These are phyloP conservation scores for Lachnellula cervina DNA, from an alignment of 2,329 filamentous ascomycete genomes.

Conservation along the genomic window DNA sequence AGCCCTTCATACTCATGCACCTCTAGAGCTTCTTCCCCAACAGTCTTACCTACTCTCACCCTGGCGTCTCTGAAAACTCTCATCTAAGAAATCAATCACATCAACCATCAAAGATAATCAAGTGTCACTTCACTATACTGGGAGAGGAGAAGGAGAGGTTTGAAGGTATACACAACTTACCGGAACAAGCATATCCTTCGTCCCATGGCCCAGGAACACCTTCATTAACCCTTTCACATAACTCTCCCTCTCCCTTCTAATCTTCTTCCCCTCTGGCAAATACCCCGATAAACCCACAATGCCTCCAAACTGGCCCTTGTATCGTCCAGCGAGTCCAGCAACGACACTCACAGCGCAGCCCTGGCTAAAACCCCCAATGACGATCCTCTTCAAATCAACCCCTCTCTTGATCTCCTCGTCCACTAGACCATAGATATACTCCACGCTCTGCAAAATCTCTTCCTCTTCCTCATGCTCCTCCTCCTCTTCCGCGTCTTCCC, in stretches of 20 bases:
- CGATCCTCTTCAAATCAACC: constrained; percentile 72
- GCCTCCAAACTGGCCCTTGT: constrained; percentile 63
- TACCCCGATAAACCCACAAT: constrained; percentile 72
- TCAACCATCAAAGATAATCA: too few relatives aligned
- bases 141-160: too few relatives aligned
- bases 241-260: constrained; percentile 36
- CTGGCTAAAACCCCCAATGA: constrained; percentile 80
- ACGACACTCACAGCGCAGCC: constrained; percentile 81
- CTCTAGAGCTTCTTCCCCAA: constrained; percentile 34
- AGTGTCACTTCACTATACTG: too few relatives aligned
- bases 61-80: constrained; percentile 39
- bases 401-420: constrained; percentile 72
- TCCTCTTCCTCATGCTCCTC: constrained; percentile 52
- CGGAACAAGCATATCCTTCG: constrained; percentile 43
- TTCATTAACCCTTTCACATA: constrained; percentile 34
- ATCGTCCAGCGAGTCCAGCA: constrained; percentile 55
- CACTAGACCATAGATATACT: constrained; percentile 72
- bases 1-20: constrained; percentile 44
- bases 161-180: not conserved
- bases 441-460: constrained; percentile 66
- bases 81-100: constrained; percentile 21
- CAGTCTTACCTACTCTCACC: constrained; percentile 31
- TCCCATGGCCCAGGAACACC: constrained; percentile 43
- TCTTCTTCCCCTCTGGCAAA: constrained; percentile 37
- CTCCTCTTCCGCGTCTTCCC: constrained; percentile 38